Conservation (phyloP, 202 grass and related monocot genomes). For the Zizania palustris region DNA sequence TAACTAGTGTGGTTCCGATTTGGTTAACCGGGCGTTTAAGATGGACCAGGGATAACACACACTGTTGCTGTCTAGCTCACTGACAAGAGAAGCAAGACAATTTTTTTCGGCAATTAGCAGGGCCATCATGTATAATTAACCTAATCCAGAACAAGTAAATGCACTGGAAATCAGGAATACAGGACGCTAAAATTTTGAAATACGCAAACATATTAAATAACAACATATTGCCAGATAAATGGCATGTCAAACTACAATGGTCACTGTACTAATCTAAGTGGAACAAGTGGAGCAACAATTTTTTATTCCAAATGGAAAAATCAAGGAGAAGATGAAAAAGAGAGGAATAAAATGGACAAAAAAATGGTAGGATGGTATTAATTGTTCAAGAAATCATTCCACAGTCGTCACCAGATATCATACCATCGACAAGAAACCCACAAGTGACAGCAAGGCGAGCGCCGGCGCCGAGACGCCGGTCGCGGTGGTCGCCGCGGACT, state of each 20-base stretch:
- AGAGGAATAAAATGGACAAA: neutral
- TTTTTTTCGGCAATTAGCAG: neutral
- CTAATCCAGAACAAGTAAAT: neutral
- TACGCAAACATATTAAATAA: neutral
- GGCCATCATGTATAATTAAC: neutral
- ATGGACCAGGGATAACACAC: neutral
- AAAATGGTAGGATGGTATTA: constrained; percentile 19
- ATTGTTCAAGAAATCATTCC: constrained; percentile 1
- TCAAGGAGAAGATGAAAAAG: neutral
- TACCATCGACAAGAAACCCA: constrained; percentile 50
- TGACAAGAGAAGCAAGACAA: neutral
- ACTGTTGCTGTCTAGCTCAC: neutral
- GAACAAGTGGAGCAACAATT: neutral
- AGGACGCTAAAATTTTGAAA: no score
- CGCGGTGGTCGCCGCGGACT: neutral
- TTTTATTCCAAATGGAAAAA: constrained; percentile 41
- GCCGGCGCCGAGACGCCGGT: constrained; percentile 28
- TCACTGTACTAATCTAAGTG: constrained; percentile 21
- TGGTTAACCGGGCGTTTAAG: neutral
- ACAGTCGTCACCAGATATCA: neutral
- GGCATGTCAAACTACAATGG: constrained; percentile 1
- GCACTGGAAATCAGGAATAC: neutral
- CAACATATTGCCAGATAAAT: constrained; percentile 13
- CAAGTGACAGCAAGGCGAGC: constrained; percentile 33
- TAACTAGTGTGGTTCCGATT: no score